Conservation (phyloP, 116 monocot genomes). For the Posidonia oceanica region DNA sequence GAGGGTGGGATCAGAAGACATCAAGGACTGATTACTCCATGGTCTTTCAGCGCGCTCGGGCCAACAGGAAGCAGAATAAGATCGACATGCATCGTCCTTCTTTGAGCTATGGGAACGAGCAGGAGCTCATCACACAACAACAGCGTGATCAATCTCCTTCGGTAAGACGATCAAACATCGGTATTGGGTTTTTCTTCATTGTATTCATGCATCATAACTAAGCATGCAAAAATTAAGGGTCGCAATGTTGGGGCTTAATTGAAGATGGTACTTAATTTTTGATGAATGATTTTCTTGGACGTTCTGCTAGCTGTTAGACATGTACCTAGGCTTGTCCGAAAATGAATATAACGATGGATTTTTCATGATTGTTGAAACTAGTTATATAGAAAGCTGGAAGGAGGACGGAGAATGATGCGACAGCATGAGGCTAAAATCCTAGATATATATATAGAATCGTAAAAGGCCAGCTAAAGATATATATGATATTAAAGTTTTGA, state of each 20-base stretch:
- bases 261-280: too few relatives aligned
- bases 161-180: not conserved
- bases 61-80: conserved; percentile 61
- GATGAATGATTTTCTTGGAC: too few relatives aligned
- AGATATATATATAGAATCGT: too few relatives aligned
- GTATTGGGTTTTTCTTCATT: not conserved
- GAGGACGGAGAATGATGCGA: too few relatives aligned
- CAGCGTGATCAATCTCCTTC: not conserved
- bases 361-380: too few relatives aligned
- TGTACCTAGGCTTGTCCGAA: too few relatives aligned
- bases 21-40: conserved; percentile 39
- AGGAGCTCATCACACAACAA: conserved; percentile 19
- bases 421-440: too few relatives aligned
- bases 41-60: conserved; percentile 62
- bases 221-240: not conserved
- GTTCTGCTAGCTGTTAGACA: too few relatives aligned
- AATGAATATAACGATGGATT: too few relatives aligned
- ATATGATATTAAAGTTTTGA: too few relatives aligned
- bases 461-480: too few relatives aligned
- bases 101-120: conserved; percentile 37
- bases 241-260: conserved; percentile 2
- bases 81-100: conserved; percentile 10
- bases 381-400: too few relatives aligned
- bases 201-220: not conserved
- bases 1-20: conserved; percentile 61